Conservation (phyloP, 2,329 filamentous ascomycete species). For the Pseudocercospora cruenta region DNA sequence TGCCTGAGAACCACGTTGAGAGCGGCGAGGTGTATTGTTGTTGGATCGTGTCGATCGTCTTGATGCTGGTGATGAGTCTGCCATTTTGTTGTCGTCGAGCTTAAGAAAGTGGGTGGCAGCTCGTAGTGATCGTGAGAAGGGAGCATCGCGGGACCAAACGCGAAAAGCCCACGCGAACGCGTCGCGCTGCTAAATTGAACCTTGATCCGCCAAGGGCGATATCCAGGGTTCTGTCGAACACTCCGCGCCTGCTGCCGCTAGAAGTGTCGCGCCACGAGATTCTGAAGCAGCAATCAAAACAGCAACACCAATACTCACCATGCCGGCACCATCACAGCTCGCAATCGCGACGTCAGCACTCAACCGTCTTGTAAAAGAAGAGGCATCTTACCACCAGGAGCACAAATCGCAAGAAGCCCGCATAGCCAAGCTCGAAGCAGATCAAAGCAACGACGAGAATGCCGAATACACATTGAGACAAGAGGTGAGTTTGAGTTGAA, state of each 20-base stretch:
- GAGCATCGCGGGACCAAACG: not conserved
- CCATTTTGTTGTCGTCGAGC: slow-evolving; percentile 50
- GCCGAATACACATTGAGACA: slow-evolving; percentile 79
- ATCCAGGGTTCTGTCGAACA: too few species aligned
- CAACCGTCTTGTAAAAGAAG: slow-evolving; percentile 85
- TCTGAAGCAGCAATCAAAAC: not conserved
- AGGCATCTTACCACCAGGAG: slow-evolving; percentile 87
- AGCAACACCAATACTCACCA: slow-evolving; percentile 42
- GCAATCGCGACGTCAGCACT: slow-evolving; percentile 79
- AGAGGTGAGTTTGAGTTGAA: slow-evolving; percentile 63
- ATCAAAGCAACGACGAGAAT: slow-evolving; percentile 62
- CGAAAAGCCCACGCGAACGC: slow-evolving; percentile 3
- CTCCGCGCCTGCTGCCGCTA: too few species aligned
- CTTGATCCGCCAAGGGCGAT: too few species aligned
- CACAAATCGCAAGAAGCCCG: slow-evolving; percentile 73
- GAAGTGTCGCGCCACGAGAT: too few species aligned
- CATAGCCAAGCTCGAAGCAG: slow-evolving; percentile 67
- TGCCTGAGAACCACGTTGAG: slow-evolving; percentile 58
- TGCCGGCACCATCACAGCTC: slow-evolving; percentile 78
- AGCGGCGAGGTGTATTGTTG: slow-evolving; percentile 48
- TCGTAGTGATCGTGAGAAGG: not conserved
- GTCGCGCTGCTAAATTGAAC: not conserved
- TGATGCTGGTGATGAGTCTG: slow-evolving; percentile 60
- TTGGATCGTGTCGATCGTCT: slow-evolving; percentile 60
- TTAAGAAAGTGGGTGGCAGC: not conserved